Percentiles rank a stretch among this genome's conserved stretches.
These are phyloP conservation scores for Candida sojae DNA, from an alignment of 1,139 yeast species.

Conservation along the genomic window DNA sequence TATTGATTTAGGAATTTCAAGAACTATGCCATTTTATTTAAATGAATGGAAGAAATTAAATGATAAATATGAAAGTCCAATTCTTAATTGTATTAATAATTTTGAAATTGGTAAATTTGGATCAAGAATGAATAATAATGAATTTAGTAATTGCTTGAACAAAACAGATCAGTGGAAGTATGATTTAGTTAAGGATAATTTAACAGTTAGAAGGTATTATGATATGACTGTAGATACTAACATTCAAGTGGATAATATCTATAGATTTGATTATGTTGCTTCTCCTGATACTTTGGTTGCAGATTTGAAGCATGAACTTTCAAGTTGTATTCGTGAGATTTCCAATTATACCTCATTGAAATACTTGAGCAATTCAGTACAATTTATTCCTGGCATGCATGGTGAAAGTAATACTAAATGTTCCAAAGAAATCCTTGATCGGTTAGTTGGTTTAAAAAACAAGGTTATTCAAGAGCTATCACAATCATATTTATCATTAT, in stretches of 20 bases:
- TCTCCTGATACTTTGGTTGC: neutral
- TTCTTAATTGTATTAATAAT: slow-evolving; percentile 27
- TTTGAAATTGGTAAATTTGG: slow-evolving; percentile 20
- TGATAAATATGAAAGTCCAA: slow-evolving; percentile 23
- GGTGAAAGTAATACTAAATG: slow-evolving; percentile 8
- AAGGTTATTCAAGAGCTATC: slow-evolving; percentile 13
- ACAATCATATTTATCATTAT: slow-evolving; percentile 11
- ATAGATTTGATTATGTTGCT: neutral
- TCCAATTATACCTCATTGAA: neutral
- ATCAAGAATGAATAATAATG: slow-evolving; percentile 14
- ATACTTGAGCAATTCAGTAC: slow-evolving; percentile 12
- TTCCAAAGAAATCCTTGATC: slow-evolving; percentile 14
- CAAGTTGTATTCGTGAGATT: neutral
- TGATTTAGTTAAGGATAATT: slow-evolving; percentile 8
- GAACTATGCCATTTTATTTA: slow-evolving; percentile 53
- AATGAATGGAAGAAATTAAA: slow-evolving; percentile 47
- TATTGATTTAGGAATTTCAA: slow-evolving; percentile 51
- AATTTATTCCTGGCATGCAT: slow-evolving; percentile 17
- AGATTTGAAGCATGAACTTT: neutral
- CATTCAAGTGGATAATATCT: neutral
- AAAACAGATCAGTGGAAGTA: neutral
- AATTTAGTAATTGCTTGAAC: slow-evolving; percentile 5
- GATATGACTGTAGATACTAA: neutral
- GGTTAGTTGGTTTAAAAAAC: slow-evolving; percentile 21
- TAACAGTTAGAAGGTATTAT: slow-evolving; percentile 4